Base-by-base conservation (phyloP, 805 yeast genomes). In the Wickerhamomyces canadensis region DNA sequence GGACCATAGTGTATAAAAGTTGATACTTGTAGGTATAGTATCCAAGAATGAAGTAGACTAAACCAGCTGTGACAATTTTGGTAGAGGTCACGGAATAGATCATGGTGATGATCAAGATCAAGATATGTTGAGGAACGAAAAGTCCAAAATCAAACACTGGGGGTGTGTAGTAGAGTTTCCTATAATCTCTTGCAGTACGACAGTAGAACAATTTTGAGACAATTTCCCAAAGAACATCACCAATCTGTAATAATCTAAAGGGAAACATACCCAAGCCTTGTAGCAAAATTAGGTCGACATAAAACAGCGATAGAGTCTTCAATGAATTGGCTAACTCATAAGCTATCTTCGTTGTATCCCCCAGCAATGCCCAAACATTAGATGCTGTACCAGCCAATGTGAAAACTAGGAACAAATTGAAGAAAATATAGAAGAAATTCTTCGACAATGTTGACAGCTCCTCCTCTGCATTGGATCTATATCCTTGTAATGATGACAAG, bases 301-400 rank as follows among this genome's bases (percentile, higher is more conserved):
- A 91, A 57, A 91, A 93, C 34, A 85, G 64, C 0, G 96, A 82
- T 44, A 89, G 72, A 24, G 81, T 84, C 48, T 80, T 72, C 41
- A 91, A 68, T 0, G 95, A 83, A 24, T 79, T 75, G 0, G 98
- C 98, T 41, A 91, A 65, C 51, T 84, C 88, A 47, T 79, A 77
- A 0, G 98, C 98, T 37, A 91, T 75, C 57, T 84, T 80, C 3
- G 95, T 84, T 1, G 98, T 87, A 55, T 93, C 98, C 52, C 87
- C 84, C 34, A 89, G 67, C 42, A 78, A 74, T 35, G 83, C 80
- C 85, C 86, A 79, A 42, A 77, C 77, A 48, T 78, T 78, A 4
- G 93, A 76, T 2, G 93, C 91, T 1, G 96, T 86, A 45, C 96
- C 96, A 8, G 95, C 95, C 52, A 89, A 72, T 0, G 98, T 91